phyloP scores from a whole-genome alignment of 139 green algal species.

The Chlorella sp. region DNA sequence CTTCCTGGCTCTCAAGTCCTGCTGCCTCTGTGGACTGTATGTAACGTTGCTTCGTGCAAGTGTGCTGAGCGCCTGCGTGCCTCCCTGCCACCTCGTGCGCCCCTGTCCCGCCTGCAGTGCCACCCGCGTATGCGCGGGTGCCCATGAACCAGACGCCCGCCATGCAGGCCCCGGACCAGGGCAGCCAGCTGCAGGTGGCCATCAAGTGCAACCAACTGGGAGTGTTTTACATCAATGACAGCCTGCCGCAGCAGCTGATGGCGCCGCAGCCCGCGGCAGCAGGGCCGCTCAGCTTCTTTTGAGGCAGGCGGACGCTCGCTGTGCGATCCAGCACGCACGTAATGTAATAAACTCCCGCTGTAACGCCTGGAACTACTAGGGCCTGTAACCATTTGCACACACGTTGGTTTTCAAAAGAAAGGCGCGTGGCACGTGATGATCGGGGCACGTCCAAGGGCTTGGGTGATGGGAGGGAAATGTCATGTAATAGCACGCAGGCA shows the following conservation, averaged over 20 bases:
- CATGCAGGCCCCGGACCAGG: conserved; percentile 51
- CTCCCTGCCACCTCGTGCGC: not conserved
- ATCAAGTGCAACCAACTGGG: conserved; percentile 85
- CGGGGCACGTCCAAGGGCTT: too few relatives aligned
- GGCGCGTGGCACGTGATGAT: too few relatives aligned
- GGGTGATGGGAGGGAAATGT: too few relatives aligned
- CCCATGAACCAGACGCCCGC: conserved; percentile 59
- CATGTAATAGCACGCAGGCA: too few relatives aligned
- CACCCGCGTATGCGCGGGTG: conserved; percentile 46
- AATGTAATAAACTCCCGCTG: not conserved
- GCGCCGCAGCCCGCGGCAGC: not conserved
- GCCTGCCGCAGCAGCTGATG: conserved; percentile 48
- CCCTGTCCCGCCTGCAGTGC: conserved; percentile 34
- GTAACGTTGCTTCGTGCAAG: too few relatives aligned
- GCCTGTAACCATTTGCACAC: too few relatives aligned
- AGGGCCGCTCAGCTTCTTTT: not conserved
- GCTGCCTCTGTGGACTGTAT: too few relatives aligned
- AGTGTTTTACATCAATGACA: conserved; percentile 91
- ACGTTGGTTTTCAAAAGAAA: too few relatives aligned
- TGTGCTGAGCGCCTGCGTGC: too few relatives aligned
- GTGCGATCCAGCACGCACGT: too few relatives aligned
- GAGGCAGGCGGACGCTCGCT: not conserved
- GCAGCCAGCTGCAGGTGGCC: conserved; percentile 69
- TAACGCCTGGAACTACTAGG: not conserved
- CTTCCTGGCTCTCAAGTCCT: too few relatives aligned